Conservation (phyloP, 2,329 filamentous ascomycete genomes). For the Dothistroma pini region DNA sequence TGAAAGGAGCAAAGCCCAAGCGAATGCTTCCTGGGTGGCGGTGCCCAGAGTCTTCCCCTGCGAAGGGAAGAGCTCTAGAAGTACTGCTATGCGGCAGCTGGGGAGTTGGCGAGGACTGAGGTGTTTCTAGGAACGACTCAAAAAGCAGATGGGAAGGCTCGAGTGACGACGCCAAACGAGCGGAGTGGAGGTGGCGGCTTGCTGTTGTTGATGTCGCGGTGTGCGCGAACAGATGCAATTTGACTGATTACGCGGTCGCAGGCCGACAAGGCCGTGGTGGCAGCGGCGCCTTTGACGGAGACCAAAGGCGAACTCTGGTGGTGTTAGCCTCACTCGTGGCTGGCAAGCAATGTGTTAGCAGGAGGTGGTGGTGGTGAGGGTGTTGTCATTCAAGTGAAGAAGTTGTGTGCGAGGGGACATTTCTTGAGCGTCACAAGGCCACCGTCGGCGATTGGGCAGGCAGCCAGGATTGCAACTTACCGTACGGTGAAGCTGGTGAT, state of each 20-base stretch:
- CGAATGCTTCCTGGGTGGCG: constrained; percentile 65
- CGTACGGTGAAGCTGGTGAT: not conserved
- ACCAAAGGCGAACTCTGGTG: constrained; percentile 32
- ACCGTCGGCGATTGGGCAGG: not conserved
- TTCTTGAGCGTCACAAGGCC: not conserved
- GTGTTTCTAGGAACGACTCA: constrained; percentile 40
- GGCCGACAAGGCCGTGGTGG: constrained; percentile 45
- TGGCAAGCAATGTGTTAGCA: constrained; percentile 1
- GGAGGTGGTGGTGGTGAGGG: constrained; percentile 3
- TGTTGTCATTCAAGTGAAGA: not conserved
- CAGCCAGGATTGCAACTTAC: not conserved
- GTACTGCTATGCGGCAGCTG: constrained; percentile 99
- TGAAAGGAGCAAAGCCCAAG: constrained; percentile 87
- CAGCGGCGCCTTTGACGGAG: constrained; percentile 39
- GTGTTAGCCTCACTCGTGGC: constrained; percentile 11
- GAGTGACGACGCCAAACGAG: constrained; percentile 31
- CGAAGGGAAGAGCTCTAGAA: constrained; percentile 98
- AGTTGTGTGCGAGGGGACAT: not conserved
- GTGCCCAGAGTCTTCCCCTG: constrained; percentile 99
- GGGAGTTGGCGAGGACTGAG: constrained; percentile 59
- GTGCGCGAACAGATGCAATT: constrained; percentile 45
- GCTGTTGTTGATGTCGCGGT: constrained; percentile 50
- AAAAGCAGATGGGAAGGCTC: constrained; percentile 44
- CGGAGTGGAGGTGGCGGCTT: constrained; percentile 35
- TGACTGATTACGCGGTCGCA: constrained; percentile 42